Conservation (phyloP, 306 rosid genomes). For the Vigna reflexopilosa region DNA sequence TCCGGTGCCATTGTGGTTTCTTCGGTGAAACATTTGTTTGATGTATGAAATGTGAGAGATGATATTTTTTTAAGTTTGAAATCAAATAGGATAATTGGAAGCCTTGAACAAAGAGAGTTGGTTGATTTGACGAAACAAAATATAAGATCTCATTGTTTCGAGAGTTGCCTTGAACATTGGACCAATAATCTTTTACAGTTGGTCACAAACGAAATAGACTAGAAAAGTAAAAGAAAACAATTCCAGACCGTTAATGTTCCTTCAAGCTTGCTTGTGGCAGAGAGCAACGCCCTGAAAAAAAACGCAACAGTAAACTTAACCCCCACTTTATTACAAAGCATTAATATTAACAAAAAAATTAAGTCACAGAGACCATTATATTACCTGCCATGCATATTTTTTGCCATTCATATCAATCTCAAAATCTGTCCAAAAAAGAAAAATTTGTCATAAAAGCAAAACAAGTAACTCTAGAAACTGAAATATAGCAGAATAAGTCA, state of each 20-base stretch:
- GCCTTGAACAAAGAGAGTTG: too few relatives aligned
- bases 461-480: conserved; percentile 32
- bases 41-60: too few relatives aligned
- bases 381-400: conserved; percentile 97
- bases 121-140: too few relatives aligned
- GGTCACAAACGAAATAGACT: conserved; percentile 7
- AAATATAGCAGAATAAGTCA: conserved; percentile 34
- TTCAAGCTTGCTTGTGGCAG: conserved; percentile 85
- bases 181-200: conserved; percentile 24
- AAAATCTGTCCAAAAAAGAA: conserved; percentile 65
- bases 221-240: conserved; percentile 16
- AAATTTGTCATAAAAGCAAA: conserved; percentile 46
- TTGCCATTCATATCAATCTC: conserved; percentile 99
- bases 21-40: too few relatives aligned
- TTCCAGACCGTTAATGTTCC: conserved; percentile 80
- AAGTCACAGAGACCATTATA: background rate
- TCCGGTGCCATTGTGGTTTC: too few relatives aligned
- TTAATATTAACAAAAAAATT: conserved; percentile 9
- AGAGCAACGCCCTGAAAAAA: conserved; percentile 77
- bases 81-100: too few relatives aligned
- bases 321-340: conserved; percentile 36
- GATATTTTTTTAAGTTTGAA: too few relatives aligned
- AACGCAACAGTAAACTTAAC: conserved; percentile 22
- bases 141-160: too few relatives aligned
- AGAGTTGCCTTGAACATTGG: background rate